Percentiles rank a stretch among this genome's conserved stretches.
Conservation (phyloP, 768 basidiomycete species). For the Dacryopinax spathularia region DNA sequence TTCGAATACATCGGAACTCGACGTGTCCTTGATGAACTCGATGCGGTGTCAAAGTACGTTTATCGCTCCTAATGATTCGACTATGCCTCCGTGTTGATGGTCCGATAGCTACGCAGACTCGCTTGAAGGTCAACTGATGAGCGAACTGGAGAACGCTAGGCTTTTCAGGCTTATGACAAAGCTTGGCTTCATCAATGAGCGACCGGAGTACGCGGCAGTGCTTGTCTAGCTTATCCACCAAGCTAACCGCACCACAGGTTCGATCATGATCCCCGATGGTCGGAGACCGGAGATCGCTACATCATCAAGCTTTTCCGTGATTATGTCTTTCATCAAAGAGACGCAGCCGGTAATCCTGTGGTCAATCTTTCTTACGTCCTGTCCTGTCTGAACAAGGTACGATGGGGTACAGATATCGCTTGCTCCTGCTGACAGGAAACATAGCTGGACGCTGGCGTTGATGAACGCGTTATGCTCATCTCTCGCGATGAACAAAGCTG, state of each 20-base stretch:
- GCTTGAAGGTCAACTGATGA: constrained; percentile 67
- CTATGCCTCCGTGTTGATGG: background rate
- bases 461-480: constrained; percentile 89
- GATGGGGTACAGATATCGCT: background rate
- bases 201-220: constrained; percentile 68
- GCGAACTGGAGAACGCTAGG: constrained; percentile 87
- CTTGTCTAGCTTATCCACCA: background rate
- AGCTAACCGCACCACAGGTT: constrained; percentile 39
- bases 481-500: constrained; percentile 93
- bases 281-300: constrained; percentile 95
- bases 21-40: constrained; percentile 61
- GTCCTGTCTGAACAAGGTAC: constrained; percentile 82
- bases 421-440: background rate
- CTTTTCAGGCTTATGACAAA: constrained; percentile 81
- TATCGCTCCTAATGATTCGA: background rate
- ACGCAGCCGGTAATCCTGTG: constrained; percentile 76
- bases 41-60: constrained; percentile 63
- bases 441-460: constrained; percentile 82
- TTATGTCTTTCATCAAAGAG: constrained; percentile 95
- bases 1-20: constrained; percentile 59
- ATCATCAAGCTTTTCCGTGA: constrained; percentile 97
- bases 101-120: constrained; percentile 54
- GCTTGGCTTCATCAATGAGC: constrained; percentile 96
- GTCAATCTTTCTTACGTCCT: constrained; percentile 85
- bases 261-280: constrained; percentile 91